These are phyloP conservation scores for Calonectria pseudoreteaudii DNA, from an alignment of 2,329 filamentous ascomycete genomes.

Conservation along the genomic window DNA sequence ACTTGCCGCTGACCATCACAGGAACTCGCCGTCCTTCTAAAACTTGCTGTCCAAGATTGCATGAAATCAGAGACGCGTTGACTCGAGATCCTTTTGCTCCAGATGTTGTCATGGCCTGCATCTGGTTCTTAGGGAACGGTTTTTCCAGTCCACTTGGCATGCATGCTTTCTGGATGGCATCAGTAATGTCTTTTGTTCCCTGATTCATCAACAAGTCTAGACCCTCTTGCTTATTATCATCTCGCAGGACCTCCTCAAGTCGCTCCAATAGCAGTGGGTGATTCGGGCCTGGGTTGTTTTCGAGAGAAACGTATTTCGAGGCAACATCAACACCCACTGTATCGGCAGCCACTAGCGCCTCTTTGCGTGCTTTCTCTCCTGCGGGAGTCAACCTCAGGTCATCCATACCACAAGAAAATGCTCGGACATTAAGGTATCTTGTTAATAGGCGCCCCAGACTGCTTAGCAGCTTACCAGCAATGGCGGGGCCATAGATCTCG, in stretches of 20 bases:
- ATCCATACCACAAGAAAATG: slow-evolving; percentile 97
- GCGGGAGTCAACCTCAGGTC: slow-evolving; percentile 87
- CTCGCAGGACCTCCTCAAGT: slow-evolving; percentile 89
- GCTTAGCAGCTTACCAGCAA: slow-evolving; percentile 89
- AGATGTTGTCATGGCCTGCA: slow-evolving; percentile 98
- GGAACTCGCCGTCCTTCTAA: slow-evolving; percentile 95
- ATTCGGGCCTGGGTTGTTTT: slow-evolving; percentile 70
- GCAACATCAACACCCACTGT: slow-evolving; percentile 83
- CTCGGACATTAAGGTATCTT: slow-evolving; percentile 89
- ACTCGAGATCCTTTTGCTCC: slow-evolving; percentile 94
- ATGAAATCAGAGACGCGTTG: slow-evolving; percentile 97
- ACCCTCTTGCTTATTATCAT: slow-evolving; percentile 89
- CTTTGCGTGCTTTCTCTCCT: slow-evolving; percentile 78
- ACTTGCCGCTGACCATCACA: slow-evolving; percentile 97
- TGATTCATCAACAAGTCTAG: slow-evolving; percentile 90
- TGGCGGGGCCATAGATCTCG: slow-evolving; percentile 89
- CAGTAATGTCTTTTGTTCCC: slow-evolving; percentile 76
- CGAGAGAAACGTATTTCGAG: slow-evolving; percentile 87
- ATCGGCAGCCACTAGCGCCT: slow-evolving; percentile 75
- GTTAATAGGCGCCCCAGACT: slow-evolving; percentile 91
- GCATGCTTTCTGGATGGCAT: slow-evolving; percentile 81
- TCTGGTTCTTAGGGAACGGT: slow-evolving; percentile 95
- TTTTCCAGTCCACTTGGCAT: slow-evolving; percentile 88
- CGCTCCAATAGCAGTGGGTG: slow-evolving; percentile 80
- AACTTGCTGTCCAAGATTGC: slow-evolving; percentile 96